These are phyloP conservation scores for Pythium aphanidermatum DNA, from an alignment of 352 stramenopile genomes.

Conservation along the genomic window DNA sequence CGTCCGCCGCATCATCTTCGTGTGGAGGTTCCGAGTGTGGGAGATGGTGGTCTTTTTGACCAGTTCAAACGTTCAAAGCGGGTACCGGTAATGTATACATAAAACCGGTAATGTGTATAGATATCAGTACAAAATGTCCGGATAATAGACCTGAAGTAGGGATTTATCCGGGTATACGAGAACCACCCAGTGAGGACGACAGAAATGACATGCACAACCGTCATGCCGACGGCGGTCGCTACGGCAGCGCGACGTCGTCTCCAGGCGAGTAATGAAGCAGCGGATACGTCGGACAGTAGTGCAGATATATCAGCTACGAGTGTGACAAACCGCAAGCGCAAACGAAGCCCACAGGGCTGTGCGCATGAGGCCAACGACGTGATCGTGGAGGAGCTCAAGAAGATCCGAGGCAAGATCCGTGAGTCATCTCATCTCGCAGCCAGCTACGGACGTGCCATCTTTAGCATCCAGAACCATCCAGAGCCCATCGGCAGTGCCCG, in stretches of 20 bases:
- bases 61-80: slow-evolving; percentile 27
- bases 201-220: too few relatives aligned
- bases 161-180: slow-evolving; percentile 12
- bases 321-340: slow-evolving; percentile 26
- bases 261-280: too few relatives aligned
- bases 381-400: slow-evolving; percentile 67
- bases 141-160: not conserved
- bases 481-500: slow-evolving; percentile 34
- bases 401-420: slow-evolving; percentile 40
- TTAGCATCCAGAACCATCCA: slow-evolving; percentile 50
- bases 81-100: slow-evolving; percentile 13
- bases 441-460: slow-evolving; percentile 67
- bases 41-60: not conserved
- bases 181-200: too few relatives aligned
- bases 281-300: too few relatives aligned
- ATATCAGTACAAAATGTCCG: not conserved
- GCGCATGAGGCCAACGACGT: slow-evolving; percentile 52
- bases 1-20: slow-evolving; percentile 43
- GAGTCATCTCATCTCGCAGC: slow-evolving; percentile 58
- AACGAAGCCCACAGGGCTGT: slow-evolving; percentile 42
- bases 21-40: slow-evolving; percentile 5
- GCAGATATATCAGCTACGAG: too few relatives aligned
- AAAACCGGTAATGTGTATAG: slow-evolving; percentile 6
- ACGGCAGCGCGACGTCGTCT: too few relatives aligned
- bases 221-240: too few relatives aligned